Conservation (phyloP, 768 basidiomycete species). For the Tephrocybe sp. region DNA sequence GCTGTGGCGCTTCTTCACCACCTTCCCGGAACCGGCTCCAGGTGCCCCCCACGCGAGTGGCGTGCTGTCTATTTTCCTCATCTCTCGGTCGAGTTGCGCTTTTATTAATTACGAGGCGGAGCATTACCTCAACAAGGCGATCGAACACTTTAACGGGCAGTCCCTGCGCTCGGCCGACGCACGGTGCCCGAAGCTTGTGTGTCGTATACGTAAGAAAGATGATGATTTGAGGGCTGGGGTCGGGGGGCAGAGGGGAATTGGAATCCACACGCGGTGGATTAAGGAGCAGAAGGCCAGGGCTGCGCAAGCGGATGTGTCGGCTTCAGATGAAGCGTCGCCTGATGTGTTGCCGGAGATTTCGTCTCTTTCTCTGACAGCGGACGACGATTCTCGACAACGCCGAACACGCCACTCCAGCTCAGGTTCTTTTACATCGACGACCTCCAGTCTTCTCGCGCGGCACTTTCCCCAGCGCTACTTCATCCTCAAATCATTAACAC, state of each 20-base stretch:
- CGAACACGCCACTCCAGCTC: slow-evolving; percentile 47
- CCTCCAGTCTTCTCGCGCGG: slow-evolving; percentile 71
- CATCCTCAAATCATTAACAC: slow-evolving; percentile 85
- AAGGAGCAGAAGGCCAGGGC: slow-evolving; percentile 53
- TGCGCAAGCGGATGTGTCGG: slow-evolving; percentile 17
- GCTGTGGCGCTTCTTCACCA: slow-evolving; percentile 81
- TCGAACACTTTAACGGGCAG: slow-evolving; percentile 69
- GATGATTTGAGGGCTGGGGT: slow-evolving; percentile 91
- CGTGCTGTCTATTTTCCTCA: slow-evolving; percentile 86
- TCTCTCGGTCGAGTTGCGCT: slow-evolving; percentile 92
- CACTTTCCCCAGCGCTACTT: slow-evolving; percentile 91
- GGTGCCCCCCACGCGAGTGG: slow-evolving; percentile 37
- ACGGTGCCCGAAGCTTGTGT: slow-evolving; percentile 77
- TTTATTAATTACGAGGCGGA: slow-evolving; percentile 86
- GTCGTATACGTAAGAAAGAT: slow-evolving; percentile 75
- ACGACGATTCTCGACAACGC: slow-evolving; percentile 33
- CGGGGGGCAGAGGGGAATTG: slow-evolving; percentile 84
- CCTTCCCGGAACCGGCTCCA: slow-evolving; percentile 13
- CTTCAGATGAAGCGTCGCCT: slow-evolving; percentile 26
- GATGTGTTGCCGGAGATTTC: slow-evolving; percentile 26
- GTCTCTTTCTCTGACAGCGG: slow-evolving; percentile 38
- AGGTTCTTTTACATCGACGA: slow-evolving; percentile 77
- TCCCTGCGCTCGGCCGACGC: slow-evolving; percentile 70
- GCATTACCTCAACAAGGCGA: slow-evolving; percentile 61
- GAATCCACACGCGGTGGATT: slow-evolving; percentile 84